Conservation (phyloP, 108 stramenopile species). For the Mediolabrus comicus region DNA sequence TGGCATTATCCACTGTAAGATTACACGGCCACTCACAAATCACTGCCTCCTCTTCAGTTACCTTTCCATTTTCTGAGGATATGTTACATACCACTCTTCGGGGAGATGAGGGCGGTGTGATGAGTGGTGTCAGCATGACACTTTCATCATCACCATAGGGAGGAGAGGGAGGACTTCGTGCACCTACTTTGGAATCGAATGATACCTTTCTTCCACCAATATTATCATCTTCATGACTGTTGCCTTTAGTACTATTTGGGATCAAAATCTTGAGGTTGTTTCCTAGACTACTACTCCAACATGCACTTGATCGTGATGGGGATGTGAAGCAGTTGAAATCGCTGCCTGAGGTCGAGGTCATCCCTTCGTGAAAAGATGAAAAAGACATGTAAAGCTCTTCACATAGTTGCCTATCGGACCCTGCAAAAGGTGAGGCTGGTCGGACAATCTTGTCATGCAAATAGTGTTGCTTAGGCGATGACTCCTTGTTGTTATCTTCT, state of each 20-base stretch:
- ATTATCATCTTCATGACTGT: neutral
- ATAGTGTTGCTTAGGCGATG: neutral
- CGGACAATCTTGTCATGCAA: neutral
- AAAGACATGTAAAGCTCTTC: slow-evolving; percentile 9
- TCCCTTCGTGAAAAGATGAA: neutral
- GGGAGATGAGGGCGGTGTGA: slow-evolving; percentile 38
- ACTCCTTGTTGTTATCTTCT: slow-evolving; percentile 1
- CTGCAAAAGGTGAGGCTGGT: slow-evolving; percentile 15
- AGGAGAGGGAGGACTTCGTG: neutral
- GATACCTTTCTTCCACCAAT: no score
- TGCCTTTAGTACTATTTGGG: neutral
- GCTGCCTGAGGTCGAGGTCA: neutral
- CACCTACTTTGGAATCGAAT: neutral
- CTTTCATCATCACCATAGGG: neutral
- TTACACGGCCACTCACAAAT: slow-evolving; percentile 75
- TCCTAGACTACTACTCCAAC: neutral
- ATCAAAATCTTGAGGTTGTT: slow-evolving; percentile 28
- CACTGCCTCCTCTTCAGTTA: slow-evolving; percentile 14
- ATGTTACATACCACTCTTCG: slow-evolving; percentile 5
- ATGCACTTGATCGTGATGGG: neutral
- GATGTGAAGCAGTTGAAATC: neutral
- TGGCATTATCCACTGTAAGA: slow-evolving; percentile 67
- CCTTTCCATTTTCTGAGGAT: slow-evolving; percentile 7
- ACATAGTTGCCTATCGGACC: neutral
- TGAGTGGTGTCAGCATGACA: slow-evolving; percentile 14